A percentile compares a stretch with the other conserved stretches of the same genome.
Evolutionary conservation across 345 rosid species (phyloP).

Genomic region (Garcia nutans): DNA sequence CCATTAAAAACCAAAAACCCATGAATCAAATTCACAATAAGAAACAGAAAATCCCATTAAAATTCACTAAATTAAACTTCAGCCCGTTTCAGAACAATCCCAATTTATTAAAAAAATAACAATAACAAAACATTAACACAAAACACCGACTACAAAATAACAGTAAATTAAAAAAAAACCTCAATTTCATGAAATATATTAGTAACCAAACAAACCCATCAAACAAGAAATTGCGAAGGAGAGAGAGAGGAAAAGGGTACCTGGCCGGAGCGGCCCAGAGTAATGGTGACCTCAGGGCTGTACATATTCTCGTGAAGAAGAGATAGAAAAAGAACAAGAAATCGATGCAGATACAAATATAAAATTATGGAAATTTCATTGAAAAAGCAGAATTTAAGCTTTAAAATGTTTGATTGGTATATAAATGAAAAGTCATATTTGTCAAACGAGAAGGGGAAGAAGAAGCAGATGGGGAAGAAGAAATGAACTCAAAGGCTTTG

Average conservation of each 20-base stretch:
- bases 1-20: conserved; percentile 9
- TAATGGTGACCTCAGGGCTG: conserved; percentile 36
- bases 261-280: conserved; percentile 44
- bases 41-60: background rate
- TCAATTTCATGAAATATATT: background rate
- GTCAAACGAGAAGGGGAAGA: background rate
- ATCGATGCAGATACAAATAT: no score
- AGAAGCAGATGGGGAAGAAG: background rate
- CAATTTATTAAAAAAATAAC: background rate
- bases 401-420: no score
- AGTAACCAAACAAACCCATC: background rate
- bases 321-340: background rate
- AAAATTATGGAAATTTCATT: no score
- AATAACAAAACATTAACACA: background rate
- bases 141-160: background rate
- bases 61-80: background rate
- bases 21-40: background rate
- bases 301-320: conserved; percentile 24
- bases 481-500: background rate
- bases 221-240: no score
- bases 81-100: background rate
- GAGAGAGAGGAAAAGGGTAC: conserved; percentile 11
- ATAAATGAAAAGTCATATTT: background rate
- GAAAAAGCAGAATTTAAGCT: background rate
- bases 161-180: background rate